Conservation (phyloP, 352 stramenopile genomes). For the Phytophthora boehmeriae region DNA sequence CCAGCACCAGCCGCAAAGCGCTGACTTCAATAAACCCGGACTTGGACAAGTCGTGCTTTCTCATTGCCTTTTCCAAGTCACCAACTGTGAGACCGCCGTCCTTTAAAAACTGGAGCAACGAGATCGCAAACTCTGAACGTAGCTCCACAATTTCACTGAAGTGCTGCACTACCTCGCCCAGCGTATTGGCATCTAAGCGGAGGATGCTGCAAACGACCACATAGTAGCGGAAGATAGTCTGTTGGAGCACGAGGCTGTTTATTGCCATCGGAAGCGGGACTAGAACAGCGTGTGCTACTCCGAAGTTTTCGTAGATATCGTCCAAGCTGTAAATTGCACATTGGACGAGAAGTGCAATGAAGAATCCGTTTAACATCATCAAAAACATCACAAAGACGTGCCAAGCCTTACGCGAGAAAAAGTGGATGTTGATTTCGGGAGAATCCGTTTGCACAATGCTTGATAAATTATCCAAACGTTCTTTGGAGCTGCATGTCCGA, state of each 20-base stretch:
- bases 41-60: constrained; percentile 23
- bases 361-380: constrained; percentile 69
- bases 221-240: constrained; percentile 57
- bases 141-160: constrained; percentile 60
- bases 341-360: constrained; percentile 56
- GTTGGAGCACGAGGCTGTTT: constrained; percentile 61
- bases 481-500: background rate
- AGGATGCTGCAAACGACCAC: constrained; percentile 58
- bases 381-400: constrained; percentile 54
- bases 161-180: constrained; percentile 56
- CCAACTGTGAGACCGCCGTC: constrained; percentile 9
- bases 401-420: constrained; percentile 56
- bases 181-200: constrained; percentile 44
- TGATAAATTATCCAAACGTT: too few species aligned
- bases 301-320: constrained; percentile 37
- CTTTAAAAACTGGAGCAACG: constrained; percentile 32
- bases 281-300: constrained; percentile 17
- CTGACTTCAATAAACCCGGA: constrained; percentile 45
- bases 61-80: constrained; percentile 37
- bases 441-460: too few species aligned
- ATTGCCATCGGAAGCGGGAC: constrained; percentile 48
- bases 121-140: constrained; percentile 47
- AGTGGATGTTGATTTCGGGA: constrained; percentile 30
- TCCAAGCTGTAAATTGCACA: constrained; percentile 55
- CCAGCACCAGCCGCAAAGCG: constrained; percentile 42